phyloP scores from a whole-genome alignment of 345 rosid species.

The Xanthoceras sorbifolium region DNA sequence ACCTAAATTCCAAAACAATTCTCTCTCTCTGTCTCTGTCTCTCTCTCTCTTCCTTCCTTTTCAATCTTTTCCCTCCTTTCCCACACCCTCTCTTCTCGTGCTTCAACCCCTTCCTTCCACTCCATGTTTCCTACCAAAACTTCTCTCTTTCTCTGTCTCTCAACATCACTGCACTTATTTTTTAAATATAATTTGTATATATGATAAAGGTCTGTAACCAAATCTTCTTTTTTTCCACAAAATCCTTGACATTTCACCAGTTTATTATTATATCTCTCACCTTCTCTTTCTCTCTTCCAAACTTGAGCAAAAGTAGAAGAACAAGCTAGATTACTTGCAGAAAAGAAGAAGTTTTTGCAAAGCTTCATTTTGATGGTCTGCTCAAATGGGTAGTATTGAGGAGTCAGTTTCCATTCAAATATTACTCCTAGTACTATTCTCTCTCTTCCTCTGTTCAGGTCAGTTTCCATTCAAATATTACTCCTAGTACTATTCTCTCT shows the following conservation, averaged over 20 bases:
- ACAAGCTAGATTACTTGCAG: neutral
- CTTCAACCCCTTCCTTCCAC: constrained; percentile 22
- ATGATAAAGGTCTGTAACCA: constrained; percentile 11
- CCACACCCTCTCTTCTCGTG: constrained; percentile 22
- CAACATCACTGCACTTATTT: constrained; percentile 7
- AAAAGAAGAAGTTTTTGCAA: constrained; percentile 13
- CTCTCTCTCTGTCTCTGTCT: too few relatives aligned
- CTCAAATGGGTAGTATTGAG: constrained; percentile 28
- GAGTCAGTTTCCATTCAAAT: constrained; percentile 10
- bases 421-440: constrained; percentile 19
- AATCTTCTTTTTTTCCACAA: constrained; percentile 21
- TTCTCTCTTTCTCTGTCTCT: constrained; percentile 11
- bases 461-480: constrained; percentile 4
- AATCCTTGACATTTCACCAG: constrained; percentile 18
- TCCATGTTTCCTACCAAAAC: constrained; percentile 18
- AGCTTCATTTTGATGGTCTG: neutral
- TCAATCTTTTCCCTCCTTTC: constrained; percentile 36
- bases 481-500: constrained; percentile 26
- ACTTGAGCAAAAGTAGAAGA: neutral
- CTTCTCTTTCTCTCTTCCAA: constrained; percentile 13
- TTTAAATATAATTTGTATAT: constrained; percentile 1
- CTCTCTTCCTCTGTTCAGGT: too few relatives aligned
- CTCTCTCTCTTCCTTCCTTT: constrained; percentile 26
- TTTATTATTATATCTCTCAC: constrained; percentile 17
- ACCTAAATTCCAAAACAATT: constrained; percentile 32